These are phyloP conservation scores for Linum trigynum DNA, from an alignment of 345 rosid species.

Conservation along the genomic window DNA sequence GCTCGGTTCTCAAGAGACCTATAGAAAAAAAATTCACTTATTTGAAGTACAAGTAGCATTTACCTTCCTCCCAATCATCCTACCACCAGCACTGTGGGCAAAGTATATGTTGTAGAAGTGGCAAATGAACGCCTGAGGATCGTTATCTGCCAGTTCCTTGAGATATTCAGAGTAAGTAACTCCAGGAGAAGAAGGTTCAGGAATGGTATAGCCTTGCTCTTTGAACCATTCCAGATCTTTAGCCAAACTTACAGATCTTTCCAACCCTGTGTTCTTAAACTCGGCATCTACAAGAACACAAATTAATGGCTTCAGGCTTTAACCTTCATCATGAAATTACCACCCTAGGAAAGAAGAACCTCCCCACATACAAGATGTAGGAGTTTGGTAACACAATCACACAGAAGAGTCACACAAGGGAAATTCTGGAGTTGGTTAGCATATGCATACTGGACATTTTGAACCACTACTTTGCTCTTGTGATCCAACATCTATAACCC, in stretches of 20 bases:
- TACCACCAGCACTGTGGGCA: conserved; percentile 94
- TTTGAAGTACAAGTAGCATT: too few relatives aligned
- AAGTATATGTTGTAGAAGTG: conserved; percentile 94
- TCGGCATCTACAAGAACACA: conserved; percentile 47
- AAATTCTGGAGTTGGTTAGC: too few relatives aligned
- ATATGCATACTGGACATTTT: too few relatives aligned
- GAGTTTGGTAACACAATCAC: too few relatives aligned
- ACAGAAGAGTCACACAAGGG: too few relatives aligned
- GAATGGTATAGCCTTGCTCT: conserved; percentile 76
- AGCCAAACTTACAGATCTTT: conserved; percentile 60
- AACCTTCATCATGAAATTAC: not conserved
- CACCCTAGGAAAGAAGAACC: too few relatives aligned
- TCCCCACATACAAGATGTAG: not conserved
- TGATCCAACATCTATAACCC: too few relatives aligned
- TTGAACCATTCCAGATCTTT: conserved; percentile 83
- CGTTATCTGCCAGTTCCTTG: conserved; percentile 61
- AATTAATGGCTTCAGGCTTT: not conserved
- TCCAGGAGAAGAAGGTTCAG: conserved; percentile 78
- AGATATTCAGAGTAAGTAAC: conserved; percentile 46
- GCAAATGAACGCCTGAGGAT: conserved; percentile 93
- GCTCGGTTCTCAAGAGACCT: too few relatives aligned
- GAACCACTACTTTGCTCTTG: too few relatives aligned
- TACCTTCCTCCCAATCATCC: conserved; percentile 96
- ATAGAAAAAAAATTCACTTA: too few relatives aligned
- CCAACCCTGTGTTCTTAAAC: conserved; percentile 77